A percentile compares a stretch with the other conserved stretches of the same genome.
phyloP scores from a whole-genome alignment of 768 basidiomycete genomes.

The Mycena latifolia region DNA sequence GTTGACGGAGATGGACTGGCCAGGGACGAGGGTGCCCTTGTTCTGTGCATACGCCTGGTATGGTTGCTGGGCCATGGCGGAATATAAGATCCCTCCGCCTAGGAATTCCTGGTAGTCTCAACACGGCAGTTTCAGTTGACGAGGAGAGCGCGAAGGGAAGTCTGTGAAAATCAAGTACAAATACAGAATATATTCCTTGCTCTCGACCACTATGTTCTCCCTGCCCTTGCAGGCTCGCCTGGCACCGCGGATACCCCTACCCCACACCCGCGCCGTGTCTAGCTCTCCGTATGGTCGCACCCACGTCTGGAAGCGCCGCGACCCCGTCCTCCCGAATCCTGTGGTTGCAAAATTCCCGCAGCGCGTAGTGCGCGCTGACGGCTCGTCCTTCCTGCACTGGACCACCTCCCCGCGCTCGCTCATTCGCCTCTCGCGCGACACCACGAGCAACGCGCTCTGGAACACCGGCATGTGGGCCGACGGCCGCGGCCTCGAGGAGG shows the following conservation, averaged over 20 bases:
- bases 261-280: slow-evolving; percentile 62
- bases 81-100: neutral
- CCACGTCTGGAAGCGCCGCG: slow-evolving; percentile 82
- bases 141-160: slow-evolving; percentile 8
- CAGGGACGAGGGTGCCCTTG: slow-evolving; percentile 75
- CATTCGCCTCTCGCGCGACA: slow-evolving; percentile 85
- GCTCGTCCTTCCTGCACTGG: slow-evolving; percentile 75
- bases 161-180: neutral
- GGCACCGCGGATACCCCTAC: slow-evolving; percentile 31
- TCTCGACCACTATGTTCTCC: neutral
- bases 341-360: slow-evolving; percentile 90
- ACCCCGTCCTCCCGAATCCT: slow-evolving; percentile 83
- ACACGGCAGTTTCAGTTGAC: slow-evolving; percentile 7
- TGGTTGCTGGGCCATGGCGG: slow-evolving; percentile 60
- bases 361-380: slow-evolving; percentile 88
- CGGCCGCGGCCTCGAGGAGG: slow-evolving; percentile 71
- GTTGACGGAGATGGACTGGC: slow-evolving; percentile 91
- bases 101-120: neutral
- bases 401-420: slow-evolving; percentile 35
- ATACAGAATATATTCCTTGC: too few species aligned
- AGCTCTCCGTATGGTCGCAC: slow-evolving; percentile 87
- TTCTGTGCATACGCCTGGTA: slow-evolving; percentile 1
- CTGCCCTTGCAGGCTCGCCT: neutral
- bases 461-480: slow-evolving; percentile 71
- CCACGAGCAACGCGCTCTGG: slow-evolving; percentile 92